Percentiles rank a stretch among this genome's conserved stretches.
Evolutionary conservation across 768 basidiomycete genomes (phyloP).

Genomic region (Termitomyces sp.): DNA sequence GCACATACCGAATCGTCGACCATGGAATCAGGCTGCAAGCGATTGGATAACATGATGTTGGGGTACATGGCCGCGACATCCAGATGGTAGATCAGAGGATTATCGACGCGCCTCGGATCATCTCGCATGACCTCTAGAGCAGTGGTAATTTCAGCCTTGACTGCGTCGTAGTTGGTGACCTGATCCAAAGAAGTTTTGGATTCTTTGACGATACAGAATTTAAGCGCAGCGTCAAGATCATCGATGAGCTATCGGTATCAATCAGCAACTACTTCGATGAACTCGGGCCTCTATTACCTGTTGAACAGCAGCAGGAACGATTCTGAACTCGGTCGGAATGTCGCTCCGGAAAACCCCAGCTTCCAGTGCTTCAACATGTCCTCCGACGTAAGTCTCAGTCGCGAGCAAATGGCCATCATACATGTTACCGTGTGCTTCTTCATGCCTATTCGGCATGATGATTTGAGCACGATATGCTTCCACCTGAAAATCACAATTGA

Average conservation of each 20-base stretch:
- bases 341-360: conserved; percentile 98
- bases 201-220: conserved; percentile 86
- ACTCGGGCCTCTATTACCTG: conserved; percentile 40
- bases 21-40: conserved; percentile 96
- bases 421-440: conserved; percentile 87
- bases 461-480: conserved; percentile 90
- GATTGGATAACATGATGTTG: conserved; percentile 99
- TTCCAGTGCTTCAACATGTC: conserved; percentile 97
- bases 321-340: conserved; percentile 92
- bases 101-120: conserved; percentile 82
- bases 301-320: conserved; percentile 82
- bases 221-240: conserved; percentile 88
- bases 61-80: conserved; percentile 99
- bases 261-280: conserved; percentile 2
- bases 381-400: conserved; percentile 97
- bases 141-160: conserved; percentile 71
- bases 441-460: conserved; percentile 98
- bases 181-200: conserved; percentile 70
- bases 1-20: conserved; percentile 96
- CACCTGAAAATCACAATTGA: conserved; percentile 49
- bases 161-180: conserved; percentile 93
- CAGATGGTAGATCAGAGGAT: conserved; percentile 95
- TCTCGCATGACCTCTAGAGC: conserved; percentile 89
- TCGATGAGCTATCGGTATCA: conserved; percentile 66
- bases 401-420: conserved; percentile 95